phyloP scores from a whole-genome alignment of 176 grass and related monocot genomes.

The Typha latifolia region DNA sequence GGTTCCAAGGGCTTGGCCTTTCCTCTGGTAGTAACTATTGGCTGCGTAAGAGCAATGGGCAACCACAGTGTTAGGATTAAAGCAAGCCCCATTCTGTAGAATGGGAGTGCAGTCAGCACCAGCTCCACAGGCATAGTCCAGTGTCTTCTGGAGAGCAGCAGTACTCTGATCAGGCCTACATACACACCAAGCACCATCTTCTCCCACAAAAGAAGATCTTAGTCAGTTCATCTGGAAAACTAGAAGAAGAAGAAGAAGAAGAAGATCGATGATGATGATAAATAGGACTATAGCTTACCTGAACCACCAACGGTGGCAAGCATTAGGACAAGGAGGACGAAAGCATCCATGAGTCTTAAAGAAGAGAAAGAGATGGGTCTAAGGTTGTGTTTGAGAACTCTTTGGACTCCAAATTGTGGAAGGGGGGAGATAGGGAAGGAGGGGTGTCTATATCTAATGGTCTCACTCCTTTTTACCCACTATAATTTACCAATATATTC shows the following conservation, averaged over 20 bases:
- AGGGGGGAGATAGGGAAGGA: neutral
- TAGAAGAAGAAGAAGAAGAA: neutral
- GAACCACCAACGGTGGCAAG: neutral
- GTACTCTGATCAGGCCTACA: slow-evolving; percentile 32
- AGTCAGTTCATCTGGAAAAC: neutral
- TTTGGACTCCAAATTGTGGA: neutral
- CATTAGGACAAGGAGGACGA: neutral
- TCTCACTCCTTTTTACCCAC: neutral
- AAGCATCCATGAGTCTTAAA: slow-evolving; percentile 1
- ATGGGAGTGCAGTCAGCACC: slow-evolving; percentile 70
- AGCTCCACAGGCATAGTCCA: slow-evolving; percentile 81
- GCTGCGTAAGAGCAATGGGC: slow-evolving; percentile 66
- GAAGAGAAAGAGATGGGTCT: neutral
- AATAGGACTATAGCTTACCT: neutral
- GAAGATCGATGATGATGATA: neutral
- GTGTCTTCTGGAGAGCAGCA: slow-evolving; percentile 47
- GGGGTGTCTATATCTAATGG: neutral
- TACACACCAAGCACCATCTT: slow-evolving; percentile 79
- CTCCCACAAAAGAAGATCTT: neutral
- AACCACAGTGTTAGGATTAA: slow-evolving; percentile 27
- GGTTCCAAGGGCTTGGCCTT: neutral
- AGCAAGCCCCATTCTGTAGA: slow-evolving; percentile 32
- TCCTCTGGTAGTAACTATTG: slow-evolving; percentile 24
- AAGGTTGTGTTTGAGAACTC: neutral
- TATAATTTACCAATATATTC: neutral